Evolutionary conservation across 371 early-diverging fungal species (phyloP).

Genomic region (Dinochytrium kinnereticum): DNA sequence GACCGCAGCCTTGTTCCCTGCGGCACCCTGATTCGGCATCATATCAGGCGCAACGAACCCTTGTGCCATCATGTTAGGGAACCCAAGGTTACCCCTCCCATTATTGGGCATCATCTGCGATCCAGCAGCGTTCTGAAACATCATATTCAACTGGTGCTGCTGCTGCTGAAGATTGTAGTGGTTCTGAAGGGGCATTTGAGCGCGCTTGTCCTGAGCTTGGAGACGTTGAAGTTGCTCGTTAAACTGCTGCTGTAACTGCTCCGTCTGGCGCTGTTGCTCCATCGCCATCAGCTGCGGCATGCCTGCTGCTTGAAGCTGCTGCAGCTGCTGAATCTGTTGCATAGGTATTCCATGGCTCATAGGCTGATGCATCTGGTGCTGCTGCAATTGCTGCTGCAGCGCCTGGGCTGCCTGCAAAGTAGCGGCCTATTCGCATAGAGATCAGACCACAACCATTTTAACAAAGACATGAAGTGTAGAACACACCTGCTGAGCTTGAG

Average conservation of each 20-base stretch:
- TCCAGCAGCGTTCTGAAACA: background rate
- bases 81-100: background rate
- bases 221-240: conserved; percentile 4
- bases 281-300: background rate
- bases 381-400: background rate
- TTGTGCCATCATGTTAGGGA: background rate
- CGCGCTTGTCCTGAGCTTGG: background rate
- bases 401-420: background rate
- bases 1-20: background rate
- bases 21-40: background rate
- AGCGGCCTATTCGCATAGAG: too few species aligned
- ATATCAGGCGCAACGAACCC: background rate
- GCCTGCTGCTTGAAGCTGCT: conserved; percentile 4
- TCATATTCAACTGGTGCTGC: background rate
- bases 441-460: too few species aligned
- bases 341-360: too few species aligned
- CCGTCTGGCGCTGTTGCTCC: background rate
- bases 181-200: background rate
- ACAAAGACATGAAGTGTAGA: too few species aligned
- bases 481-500: too few species aligned
- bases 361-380: background rate
- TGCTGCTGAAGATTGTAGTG: background rate
- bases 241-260: background rate
- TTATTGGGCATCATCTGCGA: too few species aligned
- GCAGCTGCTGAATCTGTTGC: conserved; percentile 6